Base-by-base conservation (phyloP, 2,329 filamentous ascomycete species). In the Verticillium albo-atrum region DNA sequence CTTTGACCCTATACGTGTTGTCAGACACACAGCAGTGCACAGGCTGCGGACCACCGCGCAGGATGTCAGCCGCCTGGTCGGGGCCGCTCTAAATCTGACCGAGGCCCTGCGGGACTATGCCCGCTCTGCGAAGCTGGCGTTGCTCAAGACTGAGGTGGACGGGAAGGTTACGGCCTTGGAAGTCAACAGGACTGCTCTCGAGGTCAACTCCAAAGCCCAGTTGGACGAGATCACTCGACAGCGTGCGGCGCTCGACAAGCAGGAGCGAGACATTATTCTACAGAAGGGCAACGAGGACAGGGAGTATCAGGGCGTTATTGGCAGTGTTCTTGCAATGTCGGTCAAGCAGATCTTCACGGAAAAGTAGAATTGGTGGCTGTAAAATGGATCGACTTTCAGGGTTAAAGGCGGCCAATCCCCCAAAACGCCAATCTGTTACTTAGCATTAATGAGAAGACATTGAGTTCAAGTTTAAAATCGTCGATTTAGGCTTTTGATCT, bases 231-330 rank as follows among this genome's bases (percentile, higher is more conserved):
- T 76, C 57, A 64, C 66, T 25, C 64, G 67, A 14, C 63, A 71
- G 59, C 70, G 74, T 50, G 70, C 71, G 58, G 74, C 74, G 60
- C 65, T 76, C 7, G 72, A 74, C 58, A 68, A 64, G 57, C 66
- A 70, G 55, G 74, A 76, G 59, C 64, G 56, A 50, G 66, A 67
- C 7, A 47, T 71, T 3, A 59, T 70, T n/a, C 61, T 60, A 3
- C 66, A 58, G n/a, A 70, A 71, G 63, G 47, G 70, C 55, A 59
- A 59, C 27, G 66, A 68, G 3, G 69, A 74, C 58, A 25, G 55
- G 10, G 68, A 73, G 54, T 69, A 72, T 50, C 71, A 66, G 54
- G 30, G 27, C 2, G 57, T 72, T 4, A 64, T 73, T 12, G 71
- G 71, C 17, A 60, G 57, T 2, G 63, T 74, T 28, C 58, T 75